A percentile compares a stretch with the other conserved stretches of the same genome.
Conservation (phyloP, 495 filamentous ascomycete species). For the Amniculicola lignicola region DNA sequence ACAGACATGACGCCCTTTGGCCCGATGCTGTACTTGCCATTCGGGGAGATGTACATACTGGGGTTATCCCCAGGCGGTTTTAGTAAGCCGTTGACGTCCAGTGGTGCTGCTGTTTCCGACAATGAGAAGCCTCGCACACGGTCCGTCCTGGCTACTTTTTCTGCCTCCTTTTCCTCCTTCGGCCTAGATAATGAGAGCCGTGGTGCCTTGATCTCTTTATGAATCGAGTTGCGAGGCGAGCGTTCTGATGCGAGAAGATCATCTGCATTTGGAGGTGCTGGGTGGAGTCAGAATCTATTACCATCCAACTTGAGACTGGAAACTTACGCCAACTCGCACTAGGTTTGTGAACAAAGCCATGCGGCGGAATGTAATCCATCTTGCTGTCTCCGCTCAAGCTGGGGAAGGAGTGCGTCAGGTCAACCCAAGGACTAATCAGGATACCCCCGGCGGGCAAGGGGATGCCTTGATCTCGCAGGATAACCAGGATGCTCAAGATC, state of each 20-base stretch:
- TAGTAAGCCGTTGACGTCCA: constrained; percentile 6
- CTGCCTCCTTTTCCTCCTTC: constrained; percentile 38
- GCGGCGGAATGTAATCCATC: constrained; percentile 79
- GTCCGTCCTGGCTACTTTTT: constrained; percentile 36
- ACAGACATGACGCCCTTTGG: constrained; percentile 50
- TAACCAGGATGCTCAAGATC: constrained; percentile 75
- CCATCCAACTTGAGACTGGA: not conserved
- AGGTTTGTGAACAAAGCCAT: constrained; percentile 82
- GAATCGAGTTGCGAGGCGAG: not conserved
- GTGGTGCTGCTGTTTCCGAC: not conserved
- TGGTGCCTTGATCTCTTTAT: constrained; percentile 9
- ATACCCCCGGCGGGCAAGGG: constrained; percentile 86
- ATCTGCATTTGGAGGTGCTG: constrained; percentile 73
- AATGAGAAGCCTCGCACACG: constrained; percentile 32
- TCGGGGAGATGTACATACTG: constrained; percentile 7
- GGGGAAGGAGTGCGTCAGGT: constrained; percentile 90
- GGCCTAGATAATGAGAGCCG: constrained; percentile 42
- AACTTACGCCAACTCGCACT: constrained; percentile 67
- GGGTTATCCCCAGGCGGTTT: not conserved
- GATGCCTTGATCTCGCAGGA: constrained; percentile 72
- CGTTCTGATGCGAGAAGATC: constrained; percentile 49
- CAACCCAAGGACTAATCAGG: constrained; percentile 89
- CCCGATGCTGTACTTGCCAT: constrained; percentile 27
- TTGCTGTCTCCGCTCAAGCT: constrained; percentile 71
- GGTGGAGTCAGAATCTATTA: not conserved